phyloP scores from a whole-genome alignment of 2,329 filamentous ascomycete species.

The Podosphaera aphanis region DNA sequence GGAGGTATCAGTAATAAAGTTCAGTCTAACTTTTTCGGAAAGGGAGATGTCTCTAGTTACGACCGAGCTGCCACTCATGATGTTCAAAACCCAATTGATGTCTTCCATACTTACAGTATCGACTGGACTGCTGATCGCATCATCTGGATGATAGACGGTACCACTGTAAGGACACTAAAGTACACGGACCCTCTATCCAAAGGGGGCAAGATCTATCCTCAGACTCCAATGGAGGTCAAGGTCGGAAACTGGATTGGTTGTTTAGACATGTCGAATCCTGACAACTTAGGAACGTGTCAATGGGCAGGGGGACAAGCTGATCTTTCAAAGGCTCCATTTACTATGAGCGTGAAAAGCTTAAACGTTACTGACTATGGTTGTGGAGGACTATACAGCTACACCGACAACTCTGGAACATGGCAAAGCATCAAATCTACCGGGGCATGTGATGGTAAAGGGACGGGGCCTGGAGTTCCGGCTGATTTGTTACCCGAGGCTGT shows the following conservation, averaged over 20 bases:
- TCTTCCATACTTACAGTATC: slow-evolving; percentile 40
- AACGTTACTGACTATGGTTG: slow-evolving; percentile 27
- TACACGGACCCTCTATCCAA: slow-evolving; percentile 23
- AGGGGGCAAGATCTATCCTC: slow-evolving; percentile 34
- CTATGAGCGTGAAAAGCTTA: slow-evolving; percentile 26
- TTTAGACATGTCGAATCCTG: slow-evolving; percentile 18
- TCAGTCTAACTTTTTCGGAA: slow-evolving; percentile 30
- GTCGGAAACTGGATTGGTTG: slow-evolving; percentile 30
- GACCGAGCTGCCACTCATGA: slow-evolving; percentile 21
- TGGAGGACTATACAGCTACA: slow-evolving; percentile 25
- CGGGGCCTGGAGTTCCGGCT: neutral
- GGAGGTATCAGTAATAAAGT: slow-evolving; percentile 16
- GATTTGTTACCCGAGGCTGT: neutral
- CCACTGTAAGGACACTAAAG: slow-evolving; percentile 22
- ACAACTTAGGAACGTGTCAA: slow-evolving; percentile 32
- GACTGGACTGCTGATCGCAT: slow-evolving; percentile 39
- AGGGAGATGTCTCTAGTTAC: slow-evolving; percentile 28
- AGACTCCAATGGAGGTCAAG: slow-evolving; percentile 45
- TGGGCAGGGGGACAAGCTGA: slow-evolving; percentile 41
- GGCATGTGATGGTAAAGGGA: slow-evolving; percentile 6
- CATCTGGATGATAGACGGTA: slow-evolving; percentile 34
- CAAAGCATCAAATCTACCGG: slow-evolving; percentile 22
- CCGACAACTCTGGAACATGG: slow-evolving; percentile 23
- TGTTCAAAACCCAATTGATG: slow-evolving; percentile 16
- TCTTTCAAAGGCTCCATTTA: slow-evolving; percentile 23